phyloP scores from a whole-genome alignment of 1,284 basidiomycete species.

The Cutaneotrichosporon sp. region DNA sequence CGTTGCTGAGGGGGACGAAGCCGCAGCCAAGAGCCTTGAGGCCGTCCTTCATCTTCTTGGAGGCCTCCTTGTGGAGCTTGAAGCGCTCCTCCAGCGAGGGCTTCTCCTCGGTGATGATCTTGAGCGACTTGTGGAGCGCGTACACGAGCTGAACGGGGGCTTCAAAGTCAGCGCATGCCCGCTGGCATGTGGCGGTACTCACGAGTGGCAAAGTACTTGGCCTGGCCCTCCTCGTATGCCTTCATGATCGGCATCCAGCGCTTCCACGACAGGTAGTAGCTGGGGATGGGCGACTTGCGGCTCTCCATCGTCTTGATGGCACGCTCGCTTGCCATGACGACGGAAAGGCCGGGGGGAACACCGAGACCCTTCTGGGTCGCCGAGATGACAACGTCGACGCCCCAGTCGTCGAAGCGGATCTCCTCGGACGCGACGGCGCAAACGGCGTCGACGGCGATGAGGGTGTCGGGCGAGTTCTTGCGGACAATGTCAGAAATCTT shows the following conservation, averaged over 20 bases:
- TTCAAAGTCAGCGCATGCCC: conserved; percentile 4
- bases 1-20: conserved; percentile 58
- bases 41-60: conserved; percentile 66
- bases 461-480: conserved; percentile 74
- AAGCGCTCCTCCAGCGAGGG: conserved; percentile 75
- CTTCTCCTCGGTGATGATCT: conserved; percentile 59
- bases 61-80: conserved; percentile 66
- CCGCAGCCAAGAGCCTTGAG: conserved; percentile 67
- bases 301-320: conserved; percentile 71
- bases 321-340: conserved; percentile 72
- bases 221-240: conserved; percentile 57
- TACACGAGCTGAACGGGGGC: conserved; percentile 86
- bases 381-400: conserved; percentile 79
- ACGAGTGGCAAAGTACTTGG: conserved; percentile 86
- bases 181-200: conserved; percentile 16
- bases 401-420: conserved; percentile 91
- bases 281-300: conserved; percentile 64
- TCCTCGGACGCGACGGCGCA: conserved; percentile 96
- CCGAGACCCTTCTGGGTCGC: conserved; percentile 95
- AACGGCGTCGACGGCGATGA: conserved; percentile 86
- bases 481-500: conserved; percentile 70
- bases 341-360: conserved; percentile 86
- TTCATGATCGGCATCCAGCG: conserved; percentile 95
- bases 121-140: conserved; percentile 76
- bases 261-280: conserved; percentile 88